Evolutionary conservation across 2,329 filamentous ascomycete species (phyloP), one percentile per base, ranked within the genome.

Genomic region (Scedosporium boydii): DNA sequence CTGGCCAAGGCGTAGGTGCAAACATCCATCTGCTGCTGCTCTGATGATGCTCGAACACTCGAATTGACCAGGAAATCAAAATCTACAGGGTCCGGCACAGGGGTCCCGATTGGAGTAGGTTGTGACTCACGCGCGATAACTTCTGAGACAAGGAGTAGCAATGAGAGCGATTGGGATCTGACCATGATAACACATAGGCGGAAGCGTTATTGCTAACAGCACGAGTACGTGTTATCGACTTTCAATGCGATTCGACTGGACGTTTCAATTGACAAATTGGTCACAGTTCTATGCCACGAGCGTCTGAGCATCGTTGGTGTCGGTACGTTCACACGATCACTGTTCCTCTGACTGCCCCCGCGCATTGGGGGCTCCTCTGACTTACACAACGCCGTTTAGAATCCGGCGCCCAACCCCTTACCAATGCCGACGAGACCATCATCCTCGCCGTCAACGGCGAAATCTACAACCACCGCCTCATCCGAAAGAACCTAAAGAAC

Each of bases 401-500:
- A 75, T 93, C 90, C 71, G 95, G 95, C 74, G 93, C 95, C 60
- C 95, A 99, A 79, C 95, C 95, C 67, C 83, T 99, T 68, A 89
- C 93, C 81, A 98, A 92, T 81, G 87, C 91, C 68, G 93, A 98
- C 75, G 88, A 87, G 67, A 88, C 83, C 70, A 88, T 99, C 70
- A 87, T 93, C 67, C 86, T 99, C 65, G 93, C 95, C 67, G 95
- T 98, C 85, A 99, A 99, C 77, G 95, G 95, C 78, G 95, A 99
- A 76, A 99, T 99, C 75, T 99, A 99, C 84, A 99, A 99, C 87
- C 95, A 99, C 80, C 90, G 93, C 74, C 85, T 96, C 71, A 83
- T 99, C 72, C 89, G 95, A 74, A 98, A 97, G 80, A 81, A 82
- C 70, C 81, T 97, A 70, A 91, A 91, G 78, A 86, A 81, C 64